phyloP scores from a whole-genome alignment of 805 yeast genomes.

The Candida ovalis region DNA sequence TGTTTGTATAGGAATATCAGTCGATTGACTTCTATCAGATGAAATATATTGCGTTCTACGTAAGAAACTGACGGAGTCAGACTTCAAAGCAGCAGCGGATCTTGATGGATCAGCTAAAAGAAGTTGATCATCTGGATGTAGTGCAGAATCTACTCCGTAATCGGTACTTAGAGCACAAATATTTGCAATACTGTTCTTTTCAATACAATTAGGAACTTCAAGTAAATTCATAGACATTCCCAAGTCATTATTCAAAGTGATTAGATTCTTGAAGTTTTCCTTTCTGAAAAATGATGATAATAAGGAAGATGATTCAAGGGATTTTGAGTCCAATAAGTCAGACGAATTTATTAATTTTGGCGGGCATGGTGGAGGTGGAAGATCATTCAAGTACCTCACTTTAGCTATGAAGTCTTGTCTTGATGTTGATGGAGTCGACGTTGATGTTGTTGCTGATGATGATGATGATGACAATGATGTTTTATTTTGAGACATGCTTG shows the following conservation, averaged over 20 bases:
- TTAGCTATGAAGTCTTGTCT: slow-evolving; percentile 80
- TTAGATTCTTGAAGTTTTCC: slow-evolving; percentile 62
- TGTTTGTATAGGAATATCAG: slow-evolving; percentile 15
- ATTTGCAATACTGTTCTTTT: slow-evolving; percentile 31
- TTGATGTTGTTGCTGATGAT: neutral
- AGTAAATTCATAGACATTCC: slow-evolving; percentile 78
- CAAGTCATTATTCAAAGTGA: slow-evolving; percentile 54
- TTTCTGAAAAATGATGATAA: slow-evolving; percentile 70
- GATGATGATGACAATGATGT: neutral
- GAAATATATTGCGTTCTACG: slow-evolving; percentile 94
- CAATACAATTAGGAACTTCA: slow-evolving; percentile 62
- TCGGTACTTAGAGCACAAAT: slow-evolving; percentile 31
- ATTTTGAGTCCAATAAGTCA: slow-evolving; percentile 28
- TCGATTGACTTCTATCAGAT: slow-evolving; percentile 41
- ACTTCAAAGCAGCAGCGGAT: slow-evolving; percentile 39
- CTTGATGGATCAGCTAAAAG: slow-evolving; percentile 77
- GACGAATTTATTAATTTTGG: slow-evolving; percentile 71
- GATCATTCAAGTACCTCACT: slow-evolving; percentile 75
- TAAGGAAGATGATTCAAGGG: slow-evolving; percentile 48
- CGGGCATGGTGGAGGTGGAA: slow-evolving; percentile 92
- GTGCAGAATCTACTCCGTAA: slow-evolving; percentile 29
- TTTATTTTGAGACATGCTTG: neutral
- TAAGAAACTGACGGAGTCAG: slow-evolving; percentile 49
- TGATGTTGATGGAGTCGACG: slow-evolving; percentile 11
- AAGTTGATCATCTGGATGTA: slow-evolving; percentile 76